Base-by-base conservation (phyloP, 73 alveolate genomes). In the Urostyla sp. region DNA sequence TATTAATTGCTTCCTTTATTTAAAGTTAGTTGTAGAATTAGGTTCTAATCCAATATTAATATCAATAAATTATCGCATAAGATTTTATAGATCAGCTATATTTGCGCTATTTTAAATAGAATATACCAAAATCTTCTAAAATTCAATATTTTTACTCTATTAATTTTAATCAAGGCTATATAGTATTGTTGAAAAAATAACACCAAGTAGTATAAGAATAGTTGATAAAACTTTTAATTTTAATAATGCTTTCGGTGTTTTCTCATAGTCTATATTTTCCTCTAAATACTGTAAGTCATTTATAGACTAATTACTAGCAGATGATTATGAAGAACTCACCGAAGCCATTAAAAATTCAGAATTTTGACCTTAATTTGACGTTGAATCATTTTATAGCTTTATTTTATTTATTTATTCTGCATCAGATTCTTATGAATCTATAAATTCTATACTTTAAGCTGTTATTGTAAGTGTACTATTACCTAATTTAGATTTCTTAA, bases 211-310 rank as follows among this genome's bases (percentile, higher is more conserved):
- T 5, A 69, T 23, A n/a, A 69, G 11, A 8, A 49, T 7, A 6
- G 34, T 11, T 2, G 32, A 1, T 5, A 57, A 20, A 3, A 45
- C 6, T 48, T 54, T 45, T 3, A 69, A 35, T 28, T 8, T 31
- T 37, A 46, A 5, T 11, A 69, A 54, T 1, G 69, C 72, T 27
- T 34, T 45, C 11, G 83, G 83, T 18, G 23, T 69, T 49, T 49
- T 69, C 32, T 49, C 37, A 30, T 69, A 45, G 27, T 69, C 83
- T 4, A 69, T 69, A 6, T 59, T 69, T 27, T 69, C 83, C 20
- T 69, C 83, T 1, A 69, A 27, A 49, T 28, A 43, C 26, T 37
- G 37, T 11, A 49, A 34, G 20, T 45, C 83, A 26, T 24, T 0
- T 23, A 1, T 5, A 7, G 31, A 46, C 69, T 31, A 24, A 20